Percentiles rank a stretch among this genome's conserved stretches.
These are phyloP conservation scores for Alternaria viburni DNA, from an alignment of 2,329 filamentous ascomycete genomes.

Conservation along the genomic window DNA sequence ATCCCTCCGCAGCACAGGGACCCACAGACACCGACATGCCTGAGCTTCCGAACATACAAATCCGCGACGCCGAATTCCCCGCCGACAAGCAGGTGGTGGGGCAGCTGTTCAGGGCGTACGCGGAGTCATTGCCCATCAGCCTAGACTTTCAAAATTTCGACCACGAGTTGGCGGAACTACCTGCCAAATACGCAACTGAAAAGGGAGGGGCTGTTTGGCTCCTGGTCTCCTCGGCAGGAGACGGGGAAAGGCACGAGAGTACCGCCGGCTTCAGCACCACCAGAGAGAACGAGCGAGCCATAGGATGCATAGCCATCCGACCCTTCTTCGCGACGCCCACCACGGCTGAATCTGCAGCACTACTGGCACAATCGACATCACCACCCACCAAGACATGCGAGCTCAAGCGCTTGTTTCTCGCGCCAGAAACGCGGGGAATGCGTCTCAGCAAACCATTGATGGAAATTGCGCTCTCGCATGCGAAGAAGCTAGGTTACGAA, in stretches of 20 bases:
- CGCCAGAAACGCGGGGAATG: constrained; percentile 57
- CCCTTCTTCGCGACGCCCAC: constrained; percentile 35
- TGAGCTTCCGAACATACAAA: constrained; percentile 5
- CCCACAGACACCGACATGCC: not conserved
- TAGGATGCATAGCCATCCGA: constrained; percentile 62
- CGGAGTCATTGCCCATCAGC: constrained; percentile 57
- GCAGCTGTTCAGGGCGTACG: constrained; percentile 50
- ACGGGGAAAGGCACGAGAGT: not conserved
- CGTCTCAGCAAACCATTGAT: constrained; percentile 56
- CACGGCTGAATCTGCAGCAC: constrained; percentile 1
- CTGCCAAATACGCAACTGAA: constrained; percentile 59
- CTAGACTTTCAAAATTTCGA: constrained; percentile 64
- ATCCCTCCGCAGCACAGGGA: not conserved
- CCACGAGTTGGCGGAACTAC: constrained; percentile 59
- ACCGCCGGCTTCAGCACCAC: not conserved
- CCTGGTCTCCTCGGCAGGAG: constrained; percentile 37
- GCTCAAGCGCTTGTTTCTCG: constrained; percentile 65
- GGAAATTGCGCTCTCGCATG: constrained; percentile 52
- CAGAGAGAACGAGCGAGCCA: constrained; percentile 21
- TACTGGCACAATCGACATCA: constrained; percentile 8
- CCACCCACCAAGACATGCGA: constrained; percentile 50
- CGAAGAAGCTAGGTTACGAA: constrained; percentile 56
- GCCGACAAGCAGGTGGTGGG: constrained; percentile 49
- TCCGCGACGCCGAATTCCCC: constrained; percentile 46
- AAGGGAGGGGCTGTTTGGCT: constrained; percentile 58